These are phyloP conservation scores for Rostrohypoxylon terebratum DNA, from an alignment of 495 filamentous ascomycete genomes.

Conservation along the genomic window DNA sequence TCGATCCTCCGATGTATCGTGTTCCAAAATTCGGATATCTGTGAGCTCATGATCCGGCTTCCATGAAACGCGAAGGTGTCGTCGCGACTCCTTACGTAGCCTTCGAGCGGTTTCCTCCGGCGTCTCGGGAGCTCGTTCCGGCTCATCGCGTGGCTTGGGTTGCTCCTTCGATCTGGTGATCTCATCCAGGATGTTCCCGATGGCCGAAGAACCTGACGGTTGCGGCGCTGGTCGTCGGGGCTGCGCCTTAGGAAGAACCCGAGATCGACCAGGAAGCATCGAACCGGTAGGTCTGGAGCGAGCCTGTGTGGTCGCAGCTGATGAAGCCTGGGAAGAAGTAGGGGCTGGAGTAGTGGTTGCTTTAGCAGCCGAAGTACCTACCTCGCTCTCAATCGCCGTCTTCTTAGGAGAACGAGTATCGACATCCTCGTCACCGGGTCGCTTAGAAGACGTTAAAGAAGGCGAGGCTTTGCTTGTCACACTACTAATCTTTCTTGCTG, in stretches of 20 bases:
- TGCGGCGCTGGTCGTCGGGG: conserved; percentile 51
- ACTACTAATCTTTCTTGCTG: conserved; percentile 46
- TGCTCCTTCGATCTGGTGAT: conserved; percentile 50
- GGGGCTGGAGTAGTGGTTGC: conserved; percentile 31
- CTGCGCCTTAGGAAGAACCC: conserved; percentile 43
- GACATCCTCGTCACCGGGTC: conserved; percentile 55
- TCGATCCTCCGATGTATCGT: conserved; percentile 79
- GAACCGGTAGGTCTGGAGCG: conserved; percentile 42
- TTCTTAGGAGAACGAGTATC: conserved; percentile 57
- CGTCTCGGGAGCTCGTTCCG: conserved; percentile 69
- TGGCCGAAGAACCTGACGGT: conserved; percentile 45
- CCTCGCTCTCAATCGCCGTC: conserved; percentile 47
- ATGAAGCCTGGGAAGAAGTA: conserved; percentile 27
- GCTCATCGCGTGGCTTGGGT: conserved; percentile 61
- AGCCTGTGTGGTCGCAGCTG: conserved; percentile 23
- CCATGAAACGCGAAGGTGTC: conserved; percentile 71
- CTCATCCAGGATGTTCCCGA: conserved; percentile 54
- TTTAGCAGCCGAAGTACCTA: conserved; percentile 31
- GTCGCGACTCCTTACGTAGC: conserved; percentile 80
- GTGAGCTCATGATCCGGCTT: conserved; percentile 79
- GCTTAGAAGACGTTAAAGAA: conserved; percentile 40
- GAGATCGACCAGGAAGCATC: conserved; percentile 50
- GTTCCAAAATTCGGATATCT: conserved; percentile 77
- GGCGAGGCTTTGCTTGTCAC: conserved; percentile 34
- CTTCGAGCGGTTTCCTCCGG: conserved; percentile 78